These are phyloP conservation scores for Gossypium ekmanianum DNA, from an alignment of 345 rosid genomes.

Conservation along the genomic window DNA sequence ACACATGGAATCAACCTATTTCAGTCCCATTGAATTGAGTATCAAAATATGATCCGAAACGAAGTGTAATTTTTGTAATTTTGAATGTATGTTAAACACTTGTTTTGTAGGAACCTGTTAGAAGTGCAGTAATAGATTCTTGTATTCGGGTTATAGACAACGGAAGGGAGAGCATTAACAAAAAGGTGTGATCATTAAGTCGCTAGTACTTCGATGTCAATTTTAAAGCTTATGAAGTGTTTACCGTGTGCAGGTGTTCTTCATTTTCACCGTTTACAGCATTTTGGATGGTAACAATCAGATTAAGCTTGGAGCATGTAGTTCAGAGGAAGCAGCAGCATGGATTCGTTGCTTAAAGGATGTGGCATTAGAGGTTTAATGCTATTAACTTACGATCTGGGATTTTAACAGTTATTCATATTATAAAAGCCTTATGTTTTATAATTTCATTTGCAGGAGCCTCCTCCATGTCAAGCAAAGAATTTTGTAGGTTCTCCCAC, in stretches of 20 bases:
- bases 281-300: slow-evolving; percentile 67
- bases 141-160: slow-evolving; percentile 80
- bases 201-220: not conserved
- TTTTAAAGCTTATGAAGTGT: slow-evolving; percentile 19
- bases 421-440: slow-evolving; percentile 19
- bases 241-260: slow-evolving; percentile 63
- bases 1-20: not conserved
- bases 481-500: slow-evolving; percentile 51
- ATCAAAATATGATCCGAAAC: not conserved
- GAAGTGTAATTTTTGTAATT: not conserved
- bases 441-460: slow-evolving; percentile 38
- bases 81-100: slow-evolving; percentile 4
- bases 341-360: slow-evolving; percentile 75
- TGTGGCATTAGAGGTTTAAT: slow-evolving; percentile 67
- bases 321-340: slow-evolving; percentile 91
- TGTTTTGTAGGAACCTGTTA: slow-evolving; percentile 56
- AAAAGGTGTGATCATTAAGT: slow-evolving; percentile 47
- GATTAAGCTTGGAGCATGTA: slow-evolving; percentile 91
- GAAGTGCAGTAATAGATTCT: slow-evolving; percentile 65
- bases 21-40: not conserved
- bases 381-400: not conserved
- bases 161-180: slow-evolving; percentile 83
- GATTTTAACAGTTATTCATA: not conserved
- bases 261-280: slow-evolving; percentile 72
- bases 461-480: slow-evolving; percentile 37